Evolutionary conservation across 129 eudicot genomes (phyloP).

Genomic region (Daucus carota): DNA sequence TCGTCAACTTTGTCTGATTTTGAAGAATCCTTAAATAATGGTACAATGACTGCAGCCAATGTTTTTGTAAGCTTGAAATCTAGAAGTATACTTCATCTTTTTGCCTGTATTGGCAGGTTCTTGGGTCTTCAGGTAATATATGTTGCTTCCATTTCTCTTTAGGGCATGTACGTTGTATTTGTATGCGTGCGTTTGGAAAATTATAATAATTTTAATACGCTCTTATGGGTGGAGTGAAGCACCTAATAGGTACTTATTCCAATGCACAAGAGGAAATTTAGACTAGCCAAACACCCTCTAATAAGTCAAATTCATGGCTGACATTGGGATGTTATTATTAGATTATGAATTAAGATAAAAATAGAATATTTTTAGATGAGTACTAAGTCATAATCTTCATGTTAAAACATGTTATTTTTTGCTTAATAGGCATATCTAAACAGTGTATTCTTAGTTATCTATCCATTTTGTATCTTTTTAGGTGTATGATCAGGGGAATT

Average conservation of each 20-base stretch:
- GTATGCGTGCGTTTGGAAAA: neutral
- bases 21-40: constrained; percentile 81
- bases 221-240: neutral
- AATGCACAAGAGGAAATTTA: neutral
- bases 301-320: neutral
- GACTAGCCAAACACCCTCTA: neutral
- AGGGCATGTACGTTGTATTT: neutral
- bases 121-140: constrained; percentile 83
- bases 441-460: neutral
- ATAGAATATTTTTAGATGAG: neutral
- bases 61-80: constrained; percentile 68
- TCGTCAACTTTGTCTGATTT: constrained; percentile 62
- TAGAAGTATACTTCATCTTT: constrained; percentile 72
- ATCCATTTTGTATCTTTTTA: constrained; percentile 22
- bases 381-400: neutral
- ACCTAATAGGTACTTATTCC: neutral
- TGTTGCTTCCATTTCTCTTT: neutral
- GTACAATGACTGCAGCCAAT: constrained; percentile 65
- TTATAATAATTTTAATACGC: neutral
- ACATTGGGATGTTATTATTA: neutral
- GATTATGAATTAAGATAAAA: neutral
- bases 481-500: constrained; percentile 71
- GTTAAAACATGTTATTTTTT: neutral
- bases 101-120: constrained; percentile 83
- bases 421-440: neutral